These are phyloP conservation scores for Centella asiatica DNA, from an alignment of 129 eudicot species.

Conservation along the genomic window DNA sequence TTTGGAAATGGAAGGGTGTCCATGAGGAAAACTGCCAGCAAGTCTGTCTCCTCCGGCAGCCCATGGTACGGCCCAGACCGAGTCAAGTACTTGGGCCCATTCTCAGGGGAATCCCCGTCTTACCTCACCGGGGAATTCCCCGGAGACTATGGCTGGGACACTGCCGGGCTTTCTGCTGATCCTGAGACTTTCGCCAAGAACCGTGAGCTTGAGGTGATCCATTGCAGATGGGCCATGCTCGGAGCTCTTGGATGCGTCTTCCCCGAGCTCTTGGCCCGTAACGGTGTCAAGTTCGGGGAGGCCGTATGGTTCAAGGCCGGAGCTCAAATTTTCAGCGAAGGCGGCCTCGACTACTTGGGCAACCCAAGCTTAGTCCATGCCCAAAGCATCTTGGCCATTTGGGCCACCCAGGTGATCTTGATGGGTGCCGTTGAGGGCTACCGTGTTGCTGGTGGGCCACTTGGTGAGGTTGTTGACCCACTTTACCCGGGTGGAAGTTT, in stretches of 20 bases:
- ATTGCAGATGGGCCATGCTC: background rate
- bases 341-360: constrained; percentile 31
- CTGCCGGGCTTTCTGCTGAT: constrained; percentile 2
- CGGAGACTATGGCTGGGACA: background rate
- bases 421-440: constrained; percentile 32
- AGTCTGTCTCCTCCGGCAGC: background rate
- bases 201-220: constrained; percentile 5
- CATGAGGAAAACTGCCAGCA: background rate
- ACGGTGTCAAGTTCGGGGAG: background rate
- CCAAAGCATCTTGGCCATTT: background rate
- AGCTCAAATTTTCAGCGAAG: constrained; percentile 35
- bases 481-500: constrained; percentile 33
- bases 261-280: background rate
- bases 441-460: constrained; percentile 32
- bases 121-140: background rate
- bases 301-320: constrained; percentile 1
- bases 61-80: constrained; percentile 4
- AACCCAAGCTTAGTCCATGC: constrained; percentile 10
- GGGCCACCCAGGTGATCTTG: constrained; percentile 16
- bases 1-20: constrained; percentile 2
- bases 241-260: background rate
- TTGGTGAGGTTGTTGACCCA: constrained; percentile 29
- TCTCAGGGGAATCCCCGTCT: background rate
- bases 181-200: background rate
- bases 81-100: constrained; percentile 2